phyloP scores from a whole-genome alignment of 306 rosid genomes.

The Fragaria nilgerrensis region DNA sequence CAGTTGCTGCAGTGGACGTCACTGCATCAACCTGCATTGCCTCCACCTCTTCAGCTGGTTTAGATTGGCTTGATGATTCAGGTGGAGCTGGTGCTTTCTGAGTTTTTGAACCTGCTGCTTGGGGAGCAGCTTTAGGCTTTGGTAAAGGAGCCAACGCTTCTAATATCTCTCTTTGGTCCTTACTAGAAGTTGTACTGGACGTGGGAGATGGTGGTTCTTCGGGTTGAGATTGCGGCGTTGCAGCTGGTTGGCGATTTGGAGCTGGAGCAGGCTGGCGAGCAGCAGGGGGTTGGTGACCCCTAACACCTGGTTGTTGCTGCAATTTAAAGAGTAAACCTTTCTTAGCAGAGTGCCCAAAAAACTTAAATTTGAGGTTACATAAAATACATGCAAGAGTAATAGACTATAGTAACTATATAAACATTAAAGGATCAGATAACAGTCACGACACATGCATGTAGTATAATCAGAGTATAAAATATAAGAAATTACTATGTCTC shows the following conservation, averaged over 20 bases:
- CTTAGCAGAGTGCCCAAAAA: background rate
- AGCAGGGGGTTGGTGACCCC: conserved; percentile 27
- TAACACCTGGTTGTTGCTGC: conserved; percentile 49
- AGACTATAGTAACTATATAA: too few species aligned
- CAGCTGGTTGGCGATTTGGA: conserved; percentile 30
- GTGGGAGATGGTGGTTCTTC: conserved; percentile 42
- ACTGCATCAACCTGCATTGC: conserved; percentile 27
- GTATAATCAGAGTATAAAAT: background rate
- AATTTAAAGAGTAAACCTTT: conserved; percentile 14
- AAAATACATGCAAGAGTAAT: background rate
- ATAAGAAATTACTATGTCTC: background rate
- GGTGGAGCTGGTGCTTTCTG: conserved; percentile 14
- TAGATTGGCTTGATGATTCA: conserved; percentile 22
- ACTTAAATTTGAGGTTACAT: conserved; percentile 9
- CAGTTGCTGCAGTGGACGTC: conserved; percentile 25
- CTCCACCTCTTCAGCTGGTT: conserved; percentile 23
- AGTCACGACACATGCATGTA: background rate
- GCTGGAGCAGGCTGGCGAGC: conserved; percentile 38
- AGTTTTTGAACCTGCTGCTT: conserved; percentile 11
- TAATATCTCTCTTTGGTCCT: conserved; percentile 34
- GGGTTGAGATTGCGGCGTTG: conserved; percentile 4
- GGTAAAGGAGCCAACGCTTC: conserved; percentile 29
- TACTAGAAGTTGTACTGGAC: conserved; percentile 35
- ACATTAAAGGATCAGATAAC: background rate
- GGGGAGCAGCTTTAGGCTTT: conserved; percentile 22